Evolutionary conservation across 345 rosid species (phyloP).

Genomic region (Syzygium jambos): DNA sequence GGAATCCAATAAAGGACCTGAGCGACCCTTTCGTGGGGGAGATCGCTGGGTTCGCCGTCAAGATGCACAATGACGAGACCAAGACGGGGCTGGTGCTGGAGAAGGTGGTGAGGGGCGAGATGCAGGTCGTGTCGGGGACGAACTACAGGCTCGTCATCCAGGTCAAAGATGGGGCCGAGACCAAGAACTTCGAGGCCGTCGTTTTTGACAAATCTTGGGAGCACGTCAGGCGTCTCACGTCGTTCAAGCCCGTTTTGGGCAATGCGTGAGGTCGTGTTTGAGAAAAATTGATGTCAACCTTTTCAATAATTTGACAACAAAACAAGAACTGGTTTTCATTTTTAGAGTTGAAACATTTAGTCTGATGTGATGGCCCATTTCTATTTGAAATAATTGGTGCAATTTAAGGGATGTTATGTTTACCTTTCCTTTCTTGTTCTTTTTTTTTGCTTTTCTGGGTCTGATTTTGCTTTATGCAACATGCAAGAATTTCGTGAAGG

Average conservation of each 20-base stretch:
- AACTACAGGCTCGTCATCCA: constrained; percentile 33
- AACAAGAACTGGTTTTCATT: too few relatives aligned
- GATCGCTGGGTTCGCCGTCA: constrained; percentile 40
- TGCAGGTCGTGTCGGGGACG: constrained; percentile 41
- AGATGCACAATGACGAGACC: constrained; percentile 14
- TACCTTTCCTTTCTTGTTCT: too few relatives aligned
- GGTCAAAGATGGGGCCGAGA: constrained; percentile 1
- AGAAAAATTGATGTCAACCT: too few relatives aligned
- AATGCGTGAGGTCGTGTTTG: not conserved
- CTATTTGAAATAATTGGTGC: too few relatives aligned
- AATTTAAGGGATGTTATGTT: too few relatives aligned
- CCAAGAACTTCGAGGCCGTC: constrained; percentile 24
- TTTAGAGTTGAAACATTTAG: too few relatives aligned
- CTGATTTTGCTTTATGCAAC: not conserved
- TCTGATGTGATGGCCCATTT: too few relatives aligned
- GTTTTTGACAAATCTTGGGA: constrained; percentile 46
- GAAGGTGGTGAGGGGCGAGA: constrained; percentile 32
- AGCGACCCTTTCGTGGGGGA: constrained; percentile 32
- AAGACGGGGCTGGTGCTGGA: constrained; percentile 10
- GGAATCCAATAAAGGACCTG: constrained; percentile 37
- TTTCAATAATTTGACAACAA: too few relatives aligned
- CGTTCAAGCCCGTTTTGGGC: constrained; percentile 21
- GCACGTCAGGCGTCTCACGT: constrained; percentile 27
- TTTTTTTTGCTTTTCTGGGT: too few relatives aligned
- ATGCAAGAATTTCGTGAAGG: not conserved